These are phyloP conservation scores for Trichoderma afroharzianum DNA, from an alignment of 2,329 filamentous ascomycete species.

Conservation along the genomic window DNA sequence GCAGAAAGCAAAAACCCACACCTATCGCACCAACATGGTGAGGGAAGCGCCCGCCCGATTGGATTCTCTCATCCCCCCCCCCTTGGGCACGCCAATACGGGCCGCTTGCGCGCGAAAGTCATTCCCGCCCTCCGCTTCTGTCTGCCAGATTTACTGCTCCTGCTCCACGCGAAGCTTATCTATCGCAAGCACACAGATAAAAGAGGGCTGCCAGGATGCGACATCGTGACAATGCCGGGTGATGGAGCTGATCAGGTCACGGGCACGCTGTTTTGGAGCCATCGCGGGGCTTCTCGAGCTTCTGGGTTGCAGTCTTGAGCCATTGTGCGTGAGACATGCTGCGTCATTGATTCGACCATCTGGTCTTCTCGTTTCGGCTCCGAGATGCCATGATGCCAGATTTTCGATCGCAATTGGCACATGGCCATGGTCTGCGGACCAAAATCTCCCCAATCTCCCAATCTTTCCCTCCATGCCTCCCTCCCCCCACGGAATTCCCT, in stretches of 20 bases:
- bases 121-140: not conserved
- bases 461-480: not conserved
- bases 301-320: not conserved
- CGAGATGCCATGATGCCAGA: slow-evolving; percentile 5
- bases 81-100: slow-evolving; percentile 7
- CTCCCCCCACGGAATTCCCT: not conserved
- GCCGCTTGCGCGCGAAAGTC: slow-evolving; percentile 10
- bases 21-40: not conserved
- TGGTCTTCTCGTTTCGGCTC: not conserved
- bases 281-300: not conserved
- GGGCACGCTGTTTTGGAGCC: not conserved
- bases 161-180: slow-evolving; percentile 16
- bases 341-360: slow-evolving; percentile 12
- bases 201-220: slow-evolving; percentile 12
- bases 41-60: not conserved
- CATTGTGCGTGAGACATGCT: not conserved
- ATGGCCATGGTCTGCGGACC: not conserved
- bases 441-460: not conserved
- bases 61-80: not conserved
- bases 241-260: slow-evolving; percentile 10
- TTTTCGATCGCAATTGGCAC: not conserved
- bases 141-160: slow-evolving; percentile 14
- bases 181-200: not conserved
- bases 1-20: not conserved
- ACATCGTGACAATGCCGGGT: slow-evolving; percentile 19